Evolutionary conservation across 179 eudicot genomes (phyloP).

Genomic region (Sideroxylon spinosum): DNA sequence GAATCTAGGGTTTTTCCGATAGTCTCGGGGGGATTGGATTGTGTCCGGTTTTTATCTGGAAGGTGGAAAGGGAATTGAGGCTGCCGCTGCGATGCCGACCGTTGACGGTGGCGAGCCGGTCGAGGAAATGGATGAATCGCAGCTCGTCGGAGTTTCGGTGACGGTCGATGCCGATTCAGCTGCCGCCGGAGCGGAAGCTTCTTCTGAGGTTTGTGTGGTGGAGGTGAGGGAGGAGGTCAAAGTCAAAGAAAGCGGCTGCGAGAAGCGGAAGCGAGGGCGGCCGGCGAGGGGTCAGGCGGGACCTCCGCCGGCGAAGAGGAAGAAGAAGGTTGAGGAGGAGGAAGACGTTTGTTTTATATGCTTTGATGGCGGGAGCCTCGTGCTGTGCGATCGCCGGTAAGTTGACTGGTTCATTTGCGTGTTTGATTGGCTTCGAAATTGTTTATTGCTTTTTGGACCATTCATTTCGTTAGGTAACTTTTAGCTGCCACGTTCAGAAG

Average conservation of each 20-base stretch:
- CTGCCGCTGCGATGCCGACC: not conserved
- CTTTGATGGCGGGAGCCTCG: conserved; percentile 87
- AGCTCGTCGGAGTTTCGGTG: conserved; percentile 16
- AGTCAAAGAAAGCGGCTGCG: conserved; percentile 6
- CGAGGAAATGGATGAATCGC: conserved; percentile 13
- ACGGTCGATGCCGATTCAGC: conserved; percentile 4
- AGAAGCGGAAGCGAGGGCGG: conserved; percentile 65
- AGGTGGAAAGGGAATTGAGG: conserved; percentile 8
- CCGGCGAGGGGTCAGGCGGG: conserved; percentile 49
- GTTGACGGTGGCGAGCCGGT: not conserved
- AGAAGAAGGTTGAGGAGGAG: conserved; percentile 50
- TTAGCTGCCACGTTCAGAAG: not conserved
- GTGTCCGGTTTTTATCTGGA: not conserved
- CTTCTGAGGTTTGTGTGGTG: conserved; percentile 9
- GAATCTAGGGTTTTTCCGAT: conserved; percentile 16
- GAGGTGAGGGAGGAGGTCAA: conserved; percentile 15
- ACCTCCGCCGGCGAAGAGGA: conserved; percentile 36
- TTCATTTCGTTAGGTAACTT: not conserved
- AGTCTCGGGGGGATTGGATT: not conserved
- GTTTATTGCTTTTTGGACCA: not conserved
- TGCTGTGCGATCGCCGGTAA: conserved; percentile 85
- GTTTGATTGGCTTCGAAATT: not conserved
- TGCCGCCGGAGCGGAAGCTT: not conserved
- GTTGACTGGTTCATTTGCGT: conserved; percentile 10
- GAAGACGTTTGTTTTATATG: conserved; percentile 96